These are phyloP conservation scores for Ophiostoma sp. DNA, from an alignment of 2,329 filamentous ascomycete species.

Conservation along the genomic window DNA sequence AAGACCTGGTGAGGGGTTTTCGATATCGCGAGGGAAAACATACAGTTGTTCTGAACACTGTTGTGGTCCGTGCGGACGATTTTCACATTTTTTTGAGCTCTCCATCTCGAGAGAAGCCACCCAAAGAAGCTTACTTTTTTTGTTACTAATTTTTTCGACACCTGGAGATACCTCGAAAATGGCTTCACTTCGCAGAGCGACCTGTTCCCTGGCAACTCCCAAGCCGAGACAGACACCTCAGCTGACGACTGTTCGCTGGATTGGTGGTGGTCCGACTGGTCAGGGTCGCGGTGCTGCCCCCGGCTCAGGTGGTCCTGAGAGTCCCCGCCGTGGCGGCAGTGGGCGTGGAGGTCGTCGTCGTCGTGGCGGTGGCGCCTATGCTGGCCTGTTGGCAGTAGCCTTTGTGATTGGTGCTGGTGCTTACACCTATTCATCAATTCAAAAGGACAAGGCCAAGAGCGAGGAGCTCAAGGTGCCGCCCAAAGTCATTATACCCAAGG, in stretches of 20 bases:
- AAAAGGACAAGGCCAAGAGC: slow-evolving; percentile 4
- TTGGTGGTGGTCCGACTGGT: slow-evolving; percentile 10
- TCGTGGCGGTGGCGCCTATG: background rate
- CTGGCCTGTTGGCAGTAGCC: slow-evolving; percentile 26
- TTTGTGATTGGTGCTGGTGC: slow-evolving; percentile 30
- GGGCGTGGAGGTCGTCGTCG: slow-evolving; percentile 8
- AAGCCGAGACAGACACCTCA: slow-evolving; percentile 4
- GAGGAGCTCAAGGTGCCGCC: slow-evolving; percentile 5
- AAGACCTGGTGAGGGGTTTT: background rate
- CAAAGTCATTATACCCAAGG: slow-evolving; percentile 35
- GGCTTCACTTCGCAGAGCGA: slow-evolving; percentile 24
- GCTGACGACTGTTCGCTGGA: slow-evolving; percentile 19
- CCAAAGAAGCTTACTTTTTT: background rate
- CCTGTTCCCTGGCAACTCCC: background rate
- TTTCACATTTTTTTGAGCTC: background rate
- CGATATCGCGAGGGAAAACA: background rate
- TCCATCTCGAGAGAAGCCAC: background rate
- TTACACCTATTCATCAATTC: slow-evolving; percentile 36
- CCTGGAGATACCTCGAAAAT: background rate
- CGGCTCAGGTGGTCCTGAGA: background rate
- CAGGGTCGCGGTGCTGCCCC: background rate
- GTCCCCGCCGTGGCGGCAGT: background rate
- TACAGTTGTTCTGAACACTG: background rate
- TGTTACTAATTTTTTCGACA: background rate
- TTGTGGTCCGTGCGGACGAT: background rate